Evolutionary conservation across 306 rosid genomes (phyloP), one percentile per base, ranked within the genome.

Genomic region (Pyrus bretschneideri): DNA sequence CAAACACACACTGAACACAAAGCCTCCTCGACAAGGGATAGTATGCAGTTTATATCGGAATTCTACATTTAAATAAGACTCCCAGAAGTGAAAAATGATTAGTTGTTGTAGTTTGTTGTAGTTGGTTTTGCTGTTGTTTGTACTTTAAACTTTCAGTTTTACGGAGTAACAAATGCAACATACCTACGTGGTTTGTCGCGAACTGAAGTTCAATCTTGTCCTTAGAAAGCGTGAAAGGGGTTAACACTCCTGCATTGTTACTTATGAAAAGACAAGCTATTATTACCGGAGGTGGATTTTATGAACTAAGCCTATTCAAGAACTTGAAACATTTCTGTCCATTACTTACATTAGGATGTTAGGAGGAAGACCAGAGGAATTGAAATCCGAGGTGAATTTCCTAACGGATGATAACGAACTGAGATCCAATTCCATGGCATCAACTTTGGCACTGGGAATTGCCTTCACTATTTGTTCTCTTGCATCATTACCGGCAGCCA

Each of bases 241-340:
- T 31, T 60, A 91, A 96, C 87, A 84, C 67, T 76, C 96, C 98
- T 80, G 98, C 98, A 82, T 94, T 94, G 84, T 94, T 94, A 82
- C 98, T 93, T 82, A 75, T 76, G 84, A 79, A 69, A 85, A 57
- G 75, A 31, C 63, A 76, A 19, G 33, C 31, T 42, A 73, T 72
- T 52, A 62, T 87, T 21, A 79, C 5, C 4, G 49, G 60, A 0
- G 8, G 69, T 74, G 46, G 60, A 63, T 61, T 57, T 27, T 44
- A 66, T 75, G 64, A 54, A 54, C 59, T 21, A 59, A 73, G 1
- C 7, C 25, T 54, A 3, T 17, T 49, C 46, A 72, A 75, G 67
- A 73, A n/a, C 38, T 64, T 49, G 51, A 12, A 66, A 69, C 38
- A 54, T 15, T 49, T 49, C 19, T 49, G 2, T 55, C 40, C 40